Evolutionary conservation across 192 early-diverging fungal species (phyloP).

Genomic region (Backusella tarrabulga): DNA sequence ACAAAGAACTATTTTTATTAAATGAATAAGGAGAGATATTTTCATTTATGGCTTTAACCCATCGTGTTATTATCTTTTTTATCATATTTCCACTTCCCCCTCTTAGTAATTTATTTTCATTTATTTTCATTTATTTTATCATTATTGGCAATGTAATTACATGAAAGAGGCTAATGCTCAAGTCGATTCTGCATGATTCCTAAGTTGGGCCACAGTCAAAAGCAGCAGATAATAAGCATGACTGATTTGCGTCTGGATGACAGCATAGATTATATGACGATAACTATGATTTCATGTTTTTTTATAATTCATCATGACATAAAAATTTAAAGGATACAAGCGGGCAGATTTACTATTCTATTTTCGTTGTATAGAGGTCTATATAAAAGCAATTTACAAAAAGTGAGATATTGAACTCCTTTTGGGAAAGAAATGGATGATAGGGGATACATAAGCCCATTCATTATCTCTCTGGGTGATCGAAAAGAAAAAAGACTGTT

Average conservation of each 20-base stretch:
- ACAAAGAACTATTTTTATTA: background rate
- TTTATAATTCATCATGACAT: background rate
- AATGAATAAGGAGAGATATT: background rate
- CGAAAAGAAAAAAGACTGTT: background rate
- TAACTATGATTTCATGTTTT: background rate
- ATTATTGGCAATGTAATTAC: background rate
- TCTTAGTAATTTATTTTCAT: background rate
- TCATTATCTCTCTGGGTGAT: background rate
- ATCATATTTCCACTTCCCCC: background rate
- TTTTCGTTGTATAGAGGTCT: background rate
- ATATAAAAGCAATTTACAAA: no score
- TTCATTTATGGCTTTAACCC: background rate
- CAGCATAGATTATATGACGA: background rate
- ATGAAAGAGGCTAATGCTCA: background rate
- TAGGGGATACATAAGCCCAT: background rate
- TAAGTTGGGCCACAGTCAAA: background rate
- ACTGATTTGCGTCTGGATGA: background rate
- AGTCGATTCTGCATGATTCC: background rate
- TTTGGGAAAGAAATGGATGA: background rate
- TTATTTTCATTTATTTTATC: background rate
- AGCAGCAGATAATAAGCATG: no score
- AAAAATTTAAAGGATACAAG: background rate
- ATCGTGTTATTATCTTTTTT: background rate
- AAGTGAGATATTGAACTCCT: no score
- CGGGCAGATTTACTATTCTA: background rate